These are phyloP conservation scores for Skeletonema tropicum DNA, from an alignment of 108 stramenopile genomes.

Conservation along the genomic window DNA sequence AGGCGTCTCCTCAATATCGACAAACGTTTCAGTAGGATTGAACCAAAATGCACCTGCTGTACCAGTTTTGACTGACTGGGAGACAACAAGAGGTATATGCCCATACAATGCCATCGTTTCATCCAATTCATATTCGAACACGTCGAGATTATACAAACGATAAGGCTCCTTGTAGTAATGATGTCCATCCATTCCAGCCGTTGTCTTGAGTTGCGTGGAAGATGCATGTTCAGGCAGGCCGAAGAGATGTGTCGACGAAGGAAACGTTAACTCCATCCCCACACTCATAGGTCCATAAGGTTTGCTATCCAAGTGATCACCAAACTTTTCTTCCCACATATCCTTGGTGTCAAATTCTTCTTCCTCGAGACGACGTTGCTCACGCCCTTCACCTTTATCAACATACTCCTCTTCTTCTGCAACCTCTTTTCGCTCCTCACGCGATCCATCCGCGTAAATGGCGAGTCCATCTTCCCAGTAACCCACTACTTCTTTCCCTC, in stretches of 20 bases:
- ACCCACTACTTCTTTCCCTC: constrained; percentile 86
- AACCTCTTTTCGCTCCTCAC: constrained; percentile 69
- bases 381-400: constrained; percentile 55
- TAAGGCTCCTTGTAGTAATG: constrained; percentile 92
- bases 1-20: constrained; percentile 80
- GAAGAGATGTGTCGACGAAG: constrained; percentile 79
- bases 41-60: constrained; percentile 96
- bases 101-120: constrained; percentile 99
- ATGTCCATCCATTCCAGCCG: constrained; percentile 64
- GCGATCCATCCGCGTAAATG: constrained; percentile 87
- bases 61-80: constrained; percentile 68
- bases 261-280: constrained; percentile 94
- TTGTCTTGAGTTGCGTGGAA: constrained; percentile 84
- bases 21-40: constrained; percentile 99
- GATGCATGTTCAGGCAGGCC: constrained; percentile 99
- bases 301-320: constrained; percentile 88
- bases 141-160: constrained; percentile 98
- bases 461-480: constrained; percentile 95
- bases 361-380: constrained; percentile 68
- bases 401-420: constrained; percentile 36
- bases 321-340: constrained; percentile 94
- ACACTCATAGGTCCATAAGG: constrained; percentile 95
- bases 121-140: constrained; percentile 99
- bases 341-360: constrained; percentile 73
- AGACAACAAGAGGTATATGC: constrained; percentile 88